A percentile compares a stretch with the other conserved stretches of the same genome.
These are phyloP conservation scores for Phialemonium atrogriseum DNA, from an alignment of 2,329 filamentous ascomycete genomes.

Conservation along the genomic window DNA sequence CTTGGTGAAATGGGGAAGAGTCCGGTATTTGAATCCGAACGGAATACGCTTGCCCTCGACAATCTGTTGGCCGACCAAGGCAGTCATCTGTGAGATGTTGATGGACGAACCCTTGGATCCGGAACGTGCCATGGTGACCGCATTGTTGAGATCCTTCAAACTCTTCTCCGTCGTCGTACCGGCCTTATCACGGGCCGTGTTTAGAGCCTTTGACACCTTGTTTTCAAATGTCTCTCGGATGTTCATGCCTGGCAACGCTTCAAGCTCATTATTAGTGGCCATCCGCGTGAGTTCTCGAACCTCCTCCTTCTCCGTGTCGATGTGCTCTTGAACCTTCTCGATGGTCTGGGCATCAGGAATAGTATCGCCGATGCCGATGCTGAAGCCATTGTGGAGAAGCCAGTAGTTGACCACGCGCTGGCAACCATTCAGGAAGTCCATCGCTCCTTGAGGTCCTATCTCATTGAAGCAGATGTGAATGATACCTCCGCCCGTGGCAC, in stretches of 20 bases:
- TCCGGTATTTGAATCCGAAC: slow-evolving; percentile 97
- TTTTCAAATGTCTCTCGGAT: slow-evolving; percentile 97
- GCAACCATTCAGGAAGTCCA: slow-evolving; percentile 92
- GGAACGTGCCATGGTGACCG: slow-evolving; percentile 90
- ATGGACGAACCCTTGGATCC: slow-evolving; percentile 98
- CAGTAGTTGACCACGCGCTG: slow-evolving; percentile 96
- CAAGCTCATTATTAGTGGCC: slow-evolving; percentile 80
- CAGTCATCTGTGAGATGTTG: slow-evolving; percentile 99
- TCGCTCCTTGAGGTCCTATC: slow-evolving; percentile 74
- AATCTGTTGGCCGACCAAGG: slow-evolving; percentile 93
- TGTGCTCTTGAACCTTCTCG: slow-evolving; percentile 71
- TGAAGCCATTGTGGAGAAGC: slow-evolving; percentile 93
- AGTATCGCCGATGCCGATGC: slow-evolving; percentile 96
- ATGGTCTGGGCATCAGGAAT: slow-evolving; percentile 86
- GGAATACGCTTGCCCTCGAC: slow-evolving; percentile 98
- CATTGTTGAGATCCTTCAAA: slow-evolving; percentile 93
- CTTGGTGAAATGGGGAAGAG: slow-evolving; percentile 95
- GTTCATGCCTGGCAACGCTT: slow-evolving; percentile 96
- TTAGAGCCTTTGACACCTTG: slow-evolving; percentile 88
- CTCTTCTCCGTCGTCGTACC: slow-evolving; percentile 87
- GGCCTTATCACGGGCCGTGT: slow-evolving; percentile 71
- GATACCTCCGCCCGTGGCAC: slow-evolving; percentile 82
- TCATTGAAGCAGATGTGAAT: slow-evolving; percentile 97
- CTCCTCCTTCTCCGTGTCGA: slow-evolving; percentile 72
- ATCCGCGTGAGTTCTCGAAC: slow-evolving; percentile 67